A percentile compares a stretch with the other conserved stretches of the same genome.
phyloP scores from a whole-genome alignment of 148 eudicot species.

The Fagopyrum homotropicum region DNA sequence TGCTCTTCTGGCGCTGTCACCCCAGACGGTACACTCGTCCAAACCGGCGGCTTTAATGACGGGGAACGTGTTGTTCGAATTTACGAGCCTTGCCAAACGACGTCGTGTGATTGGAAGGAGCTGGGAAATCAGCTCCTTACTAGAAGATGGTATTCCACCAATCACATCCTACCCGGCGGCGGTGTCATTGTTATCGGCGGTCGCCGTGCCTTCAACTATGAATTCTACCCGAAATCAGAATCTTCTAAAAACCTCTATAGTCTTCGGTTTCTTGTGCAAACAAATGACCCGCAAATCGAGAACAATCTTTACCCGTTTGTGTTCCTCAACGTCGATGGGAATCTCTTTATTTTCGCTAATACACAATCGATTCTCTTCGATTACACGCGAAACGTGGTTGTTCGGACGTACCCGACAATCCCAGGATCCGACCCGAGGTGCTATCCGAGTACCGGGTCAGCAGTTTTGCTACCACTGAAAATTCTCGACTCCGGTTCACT shows the following conservation, averaged over 20 bases:
- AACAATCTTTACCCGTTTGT: slow-evolving; percentile 94
- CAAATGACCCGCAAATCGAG: slow-evolving; percentile 53
- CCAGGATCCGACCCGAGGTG: slow-evolving; percentile 47
- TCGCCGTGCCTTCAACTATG: slow-evolving; percentile 54
- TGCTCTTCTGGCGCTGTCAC: slow-evolving; percentile 72
- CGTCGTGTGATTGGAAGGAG: slow-evolving; percentile 62
- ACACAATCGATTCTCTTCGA: slow-evolving; percentile 47
- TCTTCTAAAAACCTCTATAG: slow-evolving; percentile 5
- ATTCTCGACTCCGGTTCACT: slow-evolving; percentile 1
- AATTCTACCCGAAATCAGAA: slow-evolving; percentile 49
- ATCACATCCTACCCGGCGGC: slow-evolving; percentile 67
- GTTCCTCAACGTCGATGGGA: slow-evolving; percentile 54
- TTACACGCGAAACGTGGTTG: slow-evolving; percentile 27
- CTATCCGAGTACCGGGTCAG: slow-evolving; percentile 79
- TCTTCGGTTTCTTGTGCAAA: slow-evolving; percentile 44
- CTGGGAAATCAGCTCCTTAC: slow-evolving; percentile 21
- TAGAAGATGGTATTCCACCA: slow-evolving; percentile 74
- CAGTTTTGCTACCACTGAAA: slow-evolving; percentile 52
- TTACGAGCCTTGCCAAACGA: slow-evolving; percentile 39
- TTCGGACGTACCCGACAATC: slow-evolving; percentile 48
- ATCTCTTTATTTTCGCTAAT: slow-evolving; percentile 71
- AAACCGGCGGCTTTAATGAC: slow-evolving; percentile 66
- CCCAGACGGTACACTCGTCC: slow-evolving; percentile 53
- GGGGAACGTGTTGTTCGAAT: slow-evolving; percentile 59
- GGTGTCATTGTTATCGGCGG: slow-evolving; percentile 72